Base-by-base conservation (phyloP, 768 basidiomycete genomes). In the Trametes villosa region DNA sequence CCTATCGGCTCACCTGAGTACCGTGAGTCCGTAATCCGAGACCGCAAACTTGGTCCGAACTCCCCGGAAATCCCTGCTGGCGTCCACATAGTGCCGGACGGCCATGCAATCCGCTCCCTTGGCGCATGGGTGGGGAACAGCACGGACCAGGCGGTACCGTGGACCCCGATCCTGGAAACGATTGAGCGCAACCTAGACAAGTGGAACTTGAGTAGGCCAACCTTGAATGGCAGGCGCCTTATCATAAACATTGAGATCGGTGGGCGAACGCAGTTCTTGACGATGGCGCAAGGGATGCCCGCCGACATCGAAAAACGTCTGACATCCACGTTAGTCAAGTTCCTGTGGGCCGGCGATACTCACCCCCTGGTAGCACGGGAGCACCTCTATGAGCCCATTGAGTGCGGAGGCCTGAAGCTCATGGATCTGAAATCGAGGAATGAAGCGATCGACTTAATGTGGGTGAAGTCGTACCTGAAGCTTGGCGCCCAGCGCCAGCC, bases 1-100 rank as follows among this genome's bases (percentile, higher is more conserved):
- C 78, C 76, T 0, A 66, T 79, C 0, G 77, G 79, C 0, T 30
- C 53, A 2, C 30, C 29, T 5, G 52, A 57, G 4, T 71, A 65
- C 64, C 51, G 72, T 13, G n/a, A 5, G 18, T 34, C 12, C 22
- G 29, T 17, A 13, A 12, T 17, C 0, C 38, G 15, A 9, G 18
- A 20, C 18, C 13, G 44, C 62, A 26, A 50, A 45, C 31, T 11
- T 24, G 11, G 5, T 33, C 29, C n/a, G 20, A 3, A 4, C 1
- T 13, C 7, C 8, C 15, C 3, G 15, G 24, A 24, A 18, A 8
- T 45, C 15, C 44, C 44, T 5, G 22, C 7, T 11, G 18, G 22
- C 4, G 24, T 26, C 9, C 18, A 26, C 4, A 45, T 45, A 22
- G 20, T 45, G 9, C 6, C n/a, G 20, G 60, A 62, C 12, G 60